Base-by-base conservation (phyloP, 2,329 filamentous ascomycete genomes). In the Cytospora mali region DNA sequence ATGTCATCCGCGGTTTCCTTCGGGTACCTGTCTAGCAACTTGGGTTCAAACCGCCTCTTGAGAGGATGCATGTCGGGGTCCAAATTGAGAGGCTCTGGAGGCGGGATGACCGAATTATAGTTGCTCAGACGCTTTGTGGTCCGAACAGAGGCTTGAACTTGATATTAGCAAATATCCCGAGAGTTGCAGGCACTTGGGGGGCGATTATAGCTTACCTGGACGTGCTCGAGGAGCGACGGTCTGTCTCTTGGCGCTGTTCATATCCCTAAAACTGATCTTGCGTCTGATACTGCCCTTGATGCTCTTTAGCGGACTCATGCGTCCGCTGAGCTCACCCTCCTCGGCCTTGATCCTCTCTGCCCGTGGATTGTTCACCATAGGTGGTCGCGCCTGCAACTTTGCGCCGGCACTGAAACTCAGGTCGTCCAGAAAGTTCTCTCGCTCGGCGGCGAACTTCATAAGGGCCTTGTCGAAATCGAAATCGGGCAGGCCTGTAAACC, bases 81-180 rank as follows among this genome's bases (percentile, higher is more conserved):
- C 57, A 89, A 86, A 62, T 96, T 92, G 67, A 98, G 86, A 11
- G 94, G 94, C 75, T 98, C 92, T 14, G 95, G 95, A 2, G 88
- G 88, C 16, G 95, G 95, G 59, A 99, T 98, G 58, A 99, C 95
- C 1, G 95, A 97, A 75, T 98, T 98, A 77, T 99, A 99, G 74
- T 96, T 96, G 76, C 94, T 98, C 68, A 98, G 80, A 70, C 95
- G 87, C 77, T 88, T 95, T 42, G 93, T 88, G 6, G 93, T 97
- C 69, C 93, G 88, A 66, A 87, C 78, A 52, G 84, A 87, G 64
- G 83, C 84, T 85, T 67, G 55, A 68, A 69, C 62, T 67, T 62
- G 68, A 75, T 70, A 69, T 78, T 71, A 77, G 74, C 70, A 67
- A 58, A 69, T 60, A 69, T 68, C 51, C 54, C 59, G 21, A 62